These are phyloP conservation scores for Populus hybrid DNA, from an alignment of 441 rosid genomes.

Conservation along the genomic window DNA sequence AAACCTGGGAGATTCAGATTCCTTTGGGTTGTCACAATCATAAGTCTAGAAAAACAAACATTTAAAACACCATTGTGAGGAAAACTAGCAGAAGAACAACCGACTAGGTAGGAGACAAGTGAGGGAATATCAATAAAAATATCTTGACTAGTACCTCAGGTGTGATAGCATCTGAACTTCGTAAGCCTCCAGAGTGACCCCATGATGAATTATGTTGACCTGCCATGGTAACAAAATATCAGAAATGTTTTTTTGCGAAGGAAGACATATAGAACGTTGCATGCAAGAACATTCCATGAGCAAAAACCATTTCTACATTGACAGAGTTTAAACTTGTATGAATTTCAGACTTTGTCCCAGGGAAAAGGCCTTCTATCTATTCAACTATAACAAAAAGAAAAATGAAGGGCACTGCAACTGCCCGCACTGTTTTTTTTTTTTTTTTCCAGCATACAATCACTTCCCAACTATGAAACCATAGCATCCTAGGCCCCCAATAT, in stretches of 20 bases:
- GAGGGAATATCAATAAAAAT: slow-evolving; percentile 16
- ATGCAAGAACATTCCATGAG: background rate
- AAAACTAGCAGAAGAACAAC: slow-evolving; percentile 4
- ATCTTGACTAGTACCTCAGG: slow-evolving; percentile 68
- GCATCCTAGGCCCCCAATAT: background rate
- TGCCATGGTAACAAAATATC: slow-evolving; percentile 30
- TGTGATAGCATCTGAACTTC: slow-evolving; percentile 75
- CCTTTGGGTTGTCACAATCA: slow-evolving; percentile 83
- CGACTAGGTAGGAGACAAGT: background rate
- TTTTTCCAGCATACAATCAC: background rate
- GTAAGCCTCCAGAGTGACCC: slow-evolving; percentile 55
- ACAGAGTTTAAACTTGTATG: background rate
- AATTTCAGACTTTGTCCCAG: too few species aligned
- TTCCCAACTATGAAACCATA: background rate
- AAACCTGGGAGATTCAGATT: slow-evolving; percentile 97
- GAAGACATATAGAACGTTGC: background rate
- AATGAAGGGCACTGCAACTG: background rate
- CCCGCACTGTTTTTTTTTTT: background rate
- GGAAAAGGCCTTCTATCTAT: too few species aligned
- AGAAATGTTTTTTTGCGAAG: background rate
- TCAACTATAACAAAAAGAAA: background rate
- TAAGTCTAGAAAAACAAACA: slow-evolving; percentile 39
- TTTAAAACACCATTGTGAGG: slow-evolving; percentile 18
- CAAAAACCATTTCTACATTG: background rate
- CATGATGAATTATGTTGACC: slow-evolving; percentile 52